phyloP scores from a whole-genome alignment of 2,329 filamentous ascomycete species.

The Epichloe bromicola region DNA sequence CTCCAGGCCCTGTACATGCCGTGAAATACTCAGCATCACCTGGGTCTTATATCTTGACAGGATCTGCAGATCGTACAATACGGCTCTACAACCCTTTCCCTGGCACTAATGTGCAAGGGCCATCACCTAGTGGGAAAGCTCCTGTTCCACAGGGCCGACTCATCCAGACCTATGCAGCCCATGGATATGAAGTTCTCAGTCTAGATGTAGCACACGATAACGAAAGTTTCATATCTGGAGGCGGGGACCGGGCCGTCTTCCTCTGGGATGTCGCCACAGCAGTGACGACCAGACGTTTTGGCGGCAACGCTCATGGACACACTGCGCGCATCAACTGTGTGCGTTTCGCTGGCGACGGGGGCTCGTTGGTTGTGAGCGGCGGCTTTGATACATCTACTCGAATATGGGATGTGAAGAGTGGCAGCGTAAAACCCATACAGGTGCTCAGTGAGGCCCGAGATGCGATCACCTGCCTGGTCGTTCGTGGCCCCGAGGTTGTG shows the following conservation, averaged over 20 bases:
- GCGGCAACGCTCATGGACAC: slow-evolving; percentile 48
- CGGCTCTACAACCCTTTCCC: slow-evolving; percentile 72
- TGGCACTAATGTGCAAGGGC: slow-evolving; percentile 23
- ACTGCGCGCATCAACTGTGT: slow-evolving; percentile 65
- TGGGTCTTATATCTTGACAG: slow-evolving; percentile 70
- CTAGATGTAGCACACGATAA: slow-evolving; percentile 66
- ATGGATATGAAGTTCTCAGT: slow-evolving; percentile 85
- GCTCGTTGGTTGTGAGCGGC: slow-evolving; percentile 58
- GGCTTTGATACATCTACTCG: slow-evolving; percentile 66
- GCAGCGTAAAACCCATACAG: slow-evolving; percentile 53
- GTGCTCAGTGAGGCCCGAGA: slow-evolving; percentile 61
- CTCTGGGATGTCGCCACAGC: slow-evolving; percentile 87
- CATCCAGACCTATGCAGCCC: slow-evolving; percentile 78
- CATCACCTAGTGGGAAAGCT: slow-evolving; percentile 14
- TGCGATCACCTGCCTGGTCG: slow-evolving; percentile 40
- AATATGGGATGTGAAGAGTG: slow-evolving; percentile 56
- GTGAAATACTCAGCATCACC: slow-evolving; percentile 60
- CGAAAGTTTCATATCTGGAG: slow-evolving; percentile 70
- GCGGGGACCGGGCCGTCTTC: slow-evolving; percentile 83
- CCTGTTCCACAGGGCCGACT: slow-evolving; percentile 40
- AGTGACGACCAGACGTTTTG: slow-evolving; percentile 63
- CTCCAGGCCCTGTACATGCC: slow-evolving; percentile 55
- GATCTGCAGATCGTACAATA: slow-evolving; percentile 72
- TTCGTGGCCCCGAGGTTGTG: slow-evolving; percentile 45
- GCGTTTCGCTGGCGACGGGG: slow-evolving; percentile 62